Base-by-base conservation (phyloP, 2,329 filamentous ascomycete species). In the Catunica adiposa region DNA sequence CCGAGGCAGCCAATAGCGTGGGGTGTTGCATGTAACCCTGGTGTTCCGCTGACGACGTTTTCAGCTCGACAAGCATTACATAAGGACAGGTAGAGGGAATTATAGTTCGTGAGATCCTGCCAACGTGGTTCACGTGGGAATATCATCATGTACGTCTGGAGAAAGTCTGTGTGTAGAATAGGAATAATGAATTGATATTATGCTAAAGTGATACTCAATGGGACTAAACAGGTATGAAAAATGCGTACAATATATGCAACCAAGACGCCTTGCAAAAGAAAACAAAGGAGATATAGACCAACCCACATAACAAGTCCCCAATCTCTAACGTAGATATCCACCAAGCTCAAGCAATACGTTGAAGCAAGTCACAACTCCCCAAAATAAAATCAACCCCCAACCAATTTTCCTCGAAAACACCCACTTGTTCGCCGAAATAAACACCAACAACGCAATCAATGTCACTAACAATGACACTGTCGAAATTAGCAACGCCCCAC, bases 351-450 rank as follows among this genome's bases (percentile, higher is more conserved):
- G 77, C 46, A 83, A 73, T 1, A 98, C 77, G 68, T 97, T 98
- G 22, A 82, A 72, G 34, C 86, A 64, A 0, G 90, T 97, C 64
- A 86, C 89, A 25, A 88, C 67, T 11, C 70, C 73, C 92, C 92
- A 98, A 17, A 97, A 68, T 8, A 71, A 75, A 62, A 98, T 84
- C 62, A 97, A 67, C 0, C 79, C 79, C 75, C 80, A 86, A 14
- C 92, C 92, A 62, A 98, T 87, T 67, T 75, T 82, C 54, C 82
- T 77, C 65, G 81, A 89, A 78, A 96, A 83, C 42, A 84, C 72
- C 89, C 89, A 96, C 60, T 81, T 80, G 68, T 92, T 94, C 71
- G 84, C 65, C 3, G 92, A 92, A 54, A 98, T 87, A 1, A 82
- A 74, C 26, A 94, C 75, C 59, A 98, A 71, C 61, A 98, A 69